These are phyloP conservation scores for Yarrowia osloensis DNA, from an alignment of 805 yeast species.

Conservation along the genomic window DNA sequence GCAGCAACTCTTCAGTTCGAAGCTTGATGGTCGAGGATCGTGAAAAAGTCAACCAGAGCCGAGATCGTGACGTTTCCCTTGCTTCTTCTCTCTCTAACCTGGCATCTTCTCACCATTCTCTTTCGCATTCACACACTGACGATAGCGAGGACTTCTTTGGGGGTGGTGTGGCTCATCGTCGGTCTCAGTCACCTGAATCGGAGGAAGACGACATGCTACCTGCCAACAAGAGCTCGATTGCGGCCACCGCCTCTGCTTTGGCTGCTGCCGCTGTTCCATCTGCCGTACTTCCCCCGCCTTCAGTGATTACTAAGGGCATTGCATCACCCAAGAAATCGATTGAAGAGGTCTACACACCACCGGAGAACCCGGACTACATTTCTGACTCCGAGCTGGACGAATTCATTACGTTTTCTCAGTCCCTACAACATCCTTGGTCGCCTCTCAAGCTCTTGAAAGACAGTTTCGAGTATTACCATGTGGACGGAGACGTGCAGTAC, in stretches of 20 bases:
- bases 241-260: not conserved
- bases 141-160: conserved; percentile 21
- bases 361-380: conserved; percentile 7
- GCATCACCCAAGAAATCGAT: not conserved
- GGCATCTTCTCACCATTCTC: conserved; percentile 6
- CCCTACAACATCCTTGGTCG: conserved; percentile 55
- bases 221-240: not conserved
- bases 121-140: not conserved
- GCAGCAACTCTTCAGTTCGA: conserved; percentile 22
- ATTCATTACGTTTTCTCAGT: conserved; percentile 21
- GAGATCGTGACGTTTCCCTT: not conserved
- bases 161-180: not conserved
- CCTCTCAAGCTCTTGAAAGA: conserved; percentile 53
- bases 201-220: not conserved
- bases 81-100: not conserved
- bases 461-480: conserved; percentile 56
- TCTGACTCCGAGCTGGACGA: conserved; percentile 13
- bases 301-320: not conserved
- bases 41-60: not conserved
- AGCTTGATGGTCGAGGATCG: conserved; percentile 3
- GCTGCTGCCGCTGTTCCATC: conserved; percentile 1
- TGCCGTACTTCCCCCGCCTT: not conserved
- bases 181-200: conserved; percentile 8
- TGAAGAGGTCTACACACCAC: conserved; percentile 8
- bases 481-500: conserved; percentile 66